Evolutionary conservation across 306 rosid species (phyloP), one percentile per base, ranked within the genome.

Genomic region (Vigna nakashimae): DNA sequence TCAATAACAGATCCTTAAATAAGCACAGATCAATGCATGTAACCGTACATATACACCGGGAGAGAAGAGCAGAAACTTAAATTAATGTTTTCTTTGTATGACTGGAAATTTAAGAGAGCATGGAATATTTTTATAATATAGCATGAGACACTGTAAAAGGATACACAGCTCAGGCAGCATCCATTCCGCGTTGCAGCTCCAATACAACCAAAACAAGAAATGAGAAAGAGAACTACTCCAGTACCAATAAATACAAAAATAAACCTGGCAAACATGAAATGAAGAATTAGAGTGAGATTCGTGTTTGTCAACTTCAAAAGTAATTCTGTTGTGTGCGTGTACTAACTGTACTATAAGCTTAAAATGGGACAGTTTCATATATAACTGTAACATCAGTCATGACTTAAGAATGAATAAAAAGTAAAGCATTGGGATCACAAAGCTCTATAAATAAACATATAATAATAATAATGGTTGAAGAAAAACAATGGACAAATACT

Each of bases 121-220:
- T 45, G 50, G 12, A 45, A 11, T 45, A 45, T 11, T 45, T 45
- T 45, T 11, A 42, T 11, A 45, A 13, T 45, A 12, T 45, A 45
- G 50, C 50, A 12, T 12, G 15, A 80, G 58, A 57, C 76, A 78
- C 74, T 77, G 36, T 60, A 65, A 72, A 81, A 88, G 99, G 99
- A 96, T 96, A 96, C 99, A 90, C 86, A 91, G 83, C 88, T 82
- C 80, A 96, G 86, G 88, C 99, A 96, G 85, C 99, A 96, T 18
- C 94, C 91, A 65, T 82, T 96, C 87, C 96, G 87, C 40, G 96
- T 81, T n/a, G 60, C 52, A 73, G 91, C 71, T 75, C 91, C 99
- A 36, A 93, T 84, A 73, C 99, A 96, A 50, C 99, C 99, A 74
- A 87, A 90, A 74, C 92, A 92, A 80, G 99, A 90, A 84, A 96